A percentile compares a stretch with the other conserved stretches of the same genome.
Evolutionary conservation across 352 stramenopile genomes (phyloP).

Genomic region (Pythium myriotylum): DNA sequence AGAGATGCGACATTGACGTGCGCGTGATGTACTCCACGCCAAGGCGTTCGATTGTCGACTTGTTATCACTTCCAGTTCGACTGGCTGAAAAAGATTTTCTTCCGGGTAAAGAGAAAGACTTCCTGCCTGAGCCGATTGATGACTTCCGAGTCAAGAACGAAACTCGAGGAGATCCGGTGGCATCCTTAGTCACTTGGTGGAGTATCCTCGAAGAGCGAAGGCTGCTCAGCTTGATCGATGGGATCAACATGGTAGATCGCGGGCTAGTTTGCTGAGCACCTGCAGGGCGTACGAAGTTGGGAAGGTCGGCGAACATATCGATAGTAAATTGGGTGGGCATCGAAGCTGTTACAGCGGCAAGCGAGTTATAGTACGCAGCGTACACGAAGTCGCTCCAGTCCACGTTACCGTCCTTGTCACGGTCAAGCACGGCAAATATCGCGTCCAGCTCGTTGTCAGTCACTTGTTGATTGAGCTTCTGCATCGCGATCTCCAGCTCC

Average conservation of each 20-base stretch:
- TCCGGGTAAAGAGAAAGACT: neutral
- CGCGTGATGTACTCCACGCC: slow-evolving; percentile 42
- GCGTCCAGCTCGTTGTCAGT: slow-evolving; percentile 35
- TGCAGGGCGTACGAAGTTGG: slow-evolving; percentile 35
- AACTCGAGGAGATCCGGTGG: neutral
- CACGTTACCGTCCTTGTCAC: slow-evolving; percentile 36
- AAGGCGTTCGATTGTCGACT: slow-evolving; percentile 44
- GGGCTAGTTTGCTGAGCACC: neutral
- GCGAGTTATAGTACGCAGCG: slow-evolving; percentile 36
- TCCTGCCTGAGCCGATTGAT: slow-evolving; percentile 5
- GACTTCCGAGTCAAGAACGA: neutral
- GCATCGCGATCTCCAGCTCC: slow-evolving; percentile 57
- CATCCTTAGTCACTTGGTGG: neutral
- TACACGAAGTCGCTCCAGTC: slow-evolving; percentile 58
- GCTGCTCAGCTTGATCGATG: neutral
- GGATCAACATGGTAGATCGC: neutral
- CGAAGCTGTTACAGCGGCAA: slow-evolving; percentile 1
- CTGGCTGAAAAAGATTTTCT: neutral
- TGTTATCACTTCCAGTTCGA: neutral
- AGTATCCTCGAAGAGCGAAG: neutral
- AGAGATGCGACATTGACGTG: slow-evolving; percentile 40
- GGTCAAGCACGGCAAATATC: slow-evolving; percentile 40
- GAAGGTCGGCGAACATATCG: slow-evolving; percentile 46
- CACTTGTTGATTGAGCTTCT: slow-evolving; percentile 48
- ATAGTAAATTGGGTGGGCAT: slow-evolving; percentile 39